phyloP scores from a whole-genome alignment of 2,329 filamentous ascomycete species.

The Aspergillus versicolor region DNA sequence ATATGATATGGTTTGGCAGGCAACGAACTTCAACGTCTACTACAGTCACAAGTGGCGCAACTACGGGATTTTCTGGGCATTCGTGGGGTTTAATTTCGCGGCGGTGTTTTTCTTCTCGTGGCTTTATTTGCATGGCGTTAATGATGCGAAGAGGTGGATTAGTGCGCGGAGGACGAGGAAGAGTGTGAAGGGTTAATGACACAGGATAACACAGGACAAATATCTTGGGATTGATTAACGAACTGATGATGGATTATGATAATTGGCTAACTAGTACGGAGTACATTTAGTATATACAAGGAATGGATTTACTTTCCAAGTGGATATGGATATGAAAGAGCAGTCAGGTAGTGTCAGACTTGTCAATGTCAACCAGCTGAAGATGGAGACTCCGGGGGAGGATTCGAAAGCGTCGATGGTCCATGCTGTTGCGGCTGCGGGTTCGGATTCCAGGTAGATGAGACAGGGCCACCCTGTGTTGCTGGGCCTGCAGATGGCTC shows the following conservation, averaged over 20 bases:
- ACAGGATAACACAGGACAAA: too few relatives aligned
- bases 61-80: constrained; percentile 65
- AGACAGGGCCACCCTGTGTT: constrained; percentile 6
- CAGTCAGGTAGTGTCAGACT: neutral
- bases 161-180: constrained; percentile 30
- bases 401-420: constrained; percentile 25
- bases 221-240: too few relatives aligned
- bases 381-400: constrained; percentile 26
- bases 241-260: neutral
- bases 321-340: neutral
- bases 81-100: constrained; percentile 63
- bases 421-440: constrained; percentile 6
- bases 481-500: constrained; percentile 3
- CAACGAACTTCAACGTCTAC: constrained; percentile 57
- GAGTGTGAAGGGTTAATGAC: neutral
- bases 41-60: constrained; percentile 64
- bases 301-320: neutral
- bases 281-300: neutral
- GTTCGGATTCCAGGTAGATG: neutral
- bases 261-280: neutral
- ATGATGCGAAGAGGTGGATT: constrained; percentile 32
- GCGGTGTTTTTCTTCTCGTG: constrained; percentile 55
- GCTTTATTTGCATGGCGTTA: constrained; percentile 50
- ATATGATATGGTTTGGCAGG: constrained; percentile 17
- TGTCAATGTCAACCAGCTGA: constrained; percentile 3